Evolutionary conservation across 2,329 filamentous ascomycete species (phyloP).

Genomic region (Stemphylium beticola): DNA sequence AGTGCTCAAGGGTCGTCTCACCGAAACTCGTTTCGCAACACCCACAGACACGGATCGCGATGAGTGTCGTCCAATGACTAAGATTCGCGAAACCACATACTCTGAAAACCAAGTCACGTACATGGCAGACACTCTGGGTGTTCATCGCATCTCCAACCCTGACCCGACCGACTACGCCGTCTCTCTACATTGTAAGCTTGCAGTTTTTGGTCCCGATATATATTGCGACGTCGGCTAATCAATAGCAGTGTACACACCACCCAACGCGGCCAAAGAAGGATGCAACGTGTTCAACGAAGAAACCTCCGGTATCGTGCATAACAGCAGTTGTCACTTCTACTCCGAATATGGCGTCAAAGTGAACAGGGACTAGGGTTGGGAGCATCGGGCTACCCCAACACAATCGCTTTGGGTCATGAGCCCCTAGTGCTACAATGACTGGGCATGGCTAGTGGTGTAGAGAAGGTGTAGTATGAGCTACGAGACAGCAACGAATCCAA

Average conservation of each 20-base stretch:
- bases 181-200: constrained; percentile 72
- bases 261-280: constrained; percentile 82
- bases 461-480: too few species aligned
- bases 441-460: too few species aligned
- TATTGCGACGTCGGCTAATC: constrained; percentile 3
- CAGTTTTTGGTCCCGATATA: constrained; percentile 11
- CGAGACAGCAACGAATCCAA: too few species aligned
- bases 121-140: constrained; percentile 86
- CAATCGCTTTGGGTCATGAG: neutral
- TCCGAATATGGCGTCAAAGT: constrained; percentile 40
- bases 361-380: neutral
- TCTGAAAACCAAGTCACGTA: constrained; percentile 79
- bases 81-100: constrained; percentile 72
- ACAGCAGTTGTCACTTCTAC: constrained; percentile 39
- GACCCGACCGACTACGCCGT: constrained; percentile 76
- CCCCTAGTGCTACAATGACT: neutral
- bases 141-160: constrained; percentile 82
- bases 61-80: constrained; percentile 60
- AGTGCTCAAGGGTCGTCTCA: constrained; percentile 77
- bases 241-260: constrained; percentile 75
- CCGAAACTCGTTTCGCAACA: constrained; percentile 81
- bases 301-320: constrained; percentile 62
- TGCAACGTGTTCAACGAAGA: constrained; percentile 81
- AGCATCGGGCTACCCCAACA: neutral
- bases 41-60: constrained; percentile 61